Evolutionary conservation across 2,329 filamentous ascomycete genomes (phyloP), one percentile per base, ranked within the genome.

Genomic region (Colletotrichum destructivum): DNA sequence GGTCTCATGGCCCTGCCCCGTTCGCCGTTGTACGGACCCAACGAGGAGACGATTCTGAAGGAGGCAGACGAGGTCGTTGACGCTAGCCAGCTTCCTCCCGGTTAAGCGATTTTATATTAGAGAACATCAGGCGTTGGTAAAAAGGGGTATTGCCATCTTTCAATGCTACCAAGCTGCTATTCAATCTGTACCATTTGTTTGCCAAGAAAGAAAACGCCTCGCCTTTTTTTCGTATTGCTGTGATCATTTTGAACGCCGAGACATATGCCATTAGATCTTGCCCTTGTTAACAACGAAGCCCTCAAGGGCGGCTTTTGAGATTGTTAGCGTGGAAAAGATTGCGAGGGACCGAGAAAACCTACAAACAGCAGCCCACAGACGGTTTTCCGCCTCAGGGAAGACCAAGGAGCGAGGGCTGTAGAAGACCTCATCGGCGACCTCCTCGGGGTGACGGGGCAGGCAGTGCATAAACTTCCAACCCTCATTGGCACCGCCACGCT

Each of bases 391-490:
- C 83, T 99, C 96, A 2, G 90, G 91, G 84, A 98, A 99, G 4
- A 98, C 96, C 35, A 99, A 85, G 49, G 94, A 97, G 78, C 92
- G 89, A 0, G 90, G 87, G 59, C 94, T 91, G 82, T 98, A 98
- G 80, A 99, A 98, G 2, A 99, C 95, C 79, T 96, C 95, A 78
- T 99, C 96, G 69, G 89, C 91, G 44, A 99, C 96, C 84, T 99
- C 96, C 82, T 99, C 96, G 0, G 90, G 89, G 80, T 99, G 95
- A 74, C 96, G 90, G 16, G 96, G 96, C 71, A 99, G 84, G 81
- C 96, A 99, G 85, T 99, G 96, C 96, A 99, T 98, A 81, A 99
- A 99, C 82, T 94, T 95, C 96, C 96, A 99, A 74, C 89, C 89
- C 16, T 92, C 87, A 81, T 96, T 97, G 52, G 96, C 96, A 23